phyloP scores from a whole-genome alignment of 352 stramenopile genomes.

The Phytophthora melonis region DNA sequence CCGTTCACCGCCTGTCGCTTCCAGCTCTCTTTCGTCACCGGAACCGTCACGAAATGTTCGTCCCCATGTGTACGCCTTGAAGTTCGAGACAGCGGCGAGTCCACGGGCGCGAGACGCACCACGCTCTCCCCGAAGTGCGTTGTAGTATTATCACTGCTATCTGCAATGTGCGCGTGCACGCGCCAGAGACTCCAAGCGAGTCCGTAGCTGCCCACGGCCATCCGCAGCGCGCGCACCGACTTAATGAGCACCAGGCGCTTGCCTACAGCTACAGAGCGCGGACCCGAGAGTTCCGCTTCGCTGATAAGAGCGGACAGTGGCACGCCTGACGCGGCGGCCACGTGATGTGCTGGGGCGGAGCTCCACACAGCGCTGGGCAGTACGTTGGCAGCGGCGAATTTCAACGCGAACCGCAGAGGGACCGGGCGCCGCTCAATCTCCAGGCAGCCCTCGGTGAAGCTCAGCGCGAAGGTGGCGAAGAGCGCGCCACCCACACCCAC shows the following conservation, averaged over 20 bases:
- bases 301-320: conserved; percentile 42
- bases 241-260: conserved; percentile 56
- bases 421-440: conserved; percentile 67
- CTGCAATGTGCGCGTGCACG: neutral
- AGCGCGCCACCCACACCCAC: conserved; percentile 28
- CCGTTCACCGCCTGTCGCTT: neutral
- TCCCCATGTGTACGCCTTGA: conserved; percentile 57
- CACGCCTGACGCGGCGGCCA: conserved; percentile 53
- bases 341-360: conserved; percentile 50
- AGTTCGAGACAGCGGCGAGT: conserved; percentile 53
- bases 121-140: conserved; percentile 43
- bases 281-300: conserved; percentile 5
- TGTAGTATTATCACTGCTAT: conserved; percentile 5
- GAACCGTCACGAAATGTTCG: conserved; percentile 49
- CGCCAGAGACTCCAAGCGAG: conserved; percentile 65
- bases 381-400: conserved; percentile 67
- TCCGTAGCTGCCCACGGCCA: conserved; percentile 67
- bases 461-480: conserved; percentile 49
- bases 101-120: conserved; percentile 52
- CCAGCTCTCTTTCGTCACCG: conserved; percentile 12
- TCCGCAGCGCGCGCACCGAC: conserved; percentile 60
- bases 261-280: conserved; percentile 29
- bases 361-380: conserved; percentile 74
- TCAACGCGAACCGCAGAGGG: conserved; percentile 70
- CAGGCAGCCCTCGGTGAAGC: conserved; percentile 75